Conservation (phyloP, 495 filamentous ascomycete species). For the Annulohypoxylon nitens region DNA sequence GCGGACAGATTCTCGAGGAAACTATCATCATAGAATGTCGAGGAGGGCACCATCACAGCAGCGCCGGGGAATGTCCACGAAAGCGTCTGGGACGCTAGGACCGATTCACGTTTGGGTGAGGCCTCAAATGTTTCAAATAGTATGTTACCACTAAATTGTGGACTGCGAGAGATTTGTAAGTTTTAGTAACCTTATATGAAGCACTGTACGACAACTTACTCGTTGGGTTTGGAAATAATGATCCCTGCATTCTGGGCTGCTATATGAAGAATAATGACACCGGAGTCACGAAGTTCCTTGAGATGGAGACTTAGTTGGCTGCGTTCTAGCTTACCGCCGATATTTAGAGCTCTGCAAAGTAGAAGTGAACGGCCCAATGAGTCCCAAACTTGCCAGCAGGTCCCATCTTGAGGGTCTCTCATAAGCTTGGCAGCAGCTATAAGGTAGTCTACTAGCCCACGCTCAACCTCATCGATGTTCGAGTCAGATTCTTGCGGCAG, state of each 20-base stretch:
- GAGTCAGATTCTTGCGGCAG: slow-evolving; percentile 59
- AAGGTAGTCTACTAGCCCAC: slow-evolving; percentile 52
- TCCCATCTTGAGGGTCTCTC: slow-evolving; percentile 36
- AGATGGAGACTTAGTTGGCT: slow-evolving; percentile 53
- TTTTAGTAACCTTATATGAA: not conserved
- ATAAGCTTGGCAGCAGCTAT: slow-evolving; percentile 50
- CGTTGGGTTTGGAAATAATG: slow-evolving; percentile 56
- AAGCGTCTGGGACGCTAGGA: slow-evolving; percentile 56
- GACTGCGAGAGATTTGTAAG: slow-evolving; percentile 26
- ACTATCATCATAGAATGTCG: slow-evolving; percentile 53
- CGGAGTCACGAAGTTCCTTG: slow-evolving; percentile 45
- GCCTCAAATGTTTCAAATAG: slow-evolving; percentile 69
- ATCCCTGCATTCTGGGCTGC: slow-evolving; percentile 68
- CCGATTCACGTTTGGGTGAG: slow-evolving; percentile 61
- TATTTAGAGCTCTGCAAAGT: slow-evolving; percentile 50
- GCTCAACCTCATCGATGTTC: slow-evolving; percentile 54
- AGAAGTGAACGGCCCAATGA: slow-evolving; percentile 52
- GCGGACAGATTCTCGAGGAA: slow-evolving; percentile 64
- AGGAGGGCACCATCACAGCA: slow-evolving; percentile 58
- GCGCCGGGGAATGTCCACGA: slow-evolving; percentile 66
- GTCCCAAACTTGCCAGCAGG: slow-evolving; percentile 47
- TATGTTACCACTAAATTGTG: slow-evolving; percentile 32
- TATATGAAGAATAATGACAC: slow-evolving; percentile 61
- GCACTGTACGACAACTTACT: slow-evolving; percentile 51
- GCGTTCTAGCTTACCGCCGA: slow-evolving; percentile 53